Evolutionary conservation across 768 basidiomycete genomes (phyloP).

Genomic region (Suillus plorans): DNA sequence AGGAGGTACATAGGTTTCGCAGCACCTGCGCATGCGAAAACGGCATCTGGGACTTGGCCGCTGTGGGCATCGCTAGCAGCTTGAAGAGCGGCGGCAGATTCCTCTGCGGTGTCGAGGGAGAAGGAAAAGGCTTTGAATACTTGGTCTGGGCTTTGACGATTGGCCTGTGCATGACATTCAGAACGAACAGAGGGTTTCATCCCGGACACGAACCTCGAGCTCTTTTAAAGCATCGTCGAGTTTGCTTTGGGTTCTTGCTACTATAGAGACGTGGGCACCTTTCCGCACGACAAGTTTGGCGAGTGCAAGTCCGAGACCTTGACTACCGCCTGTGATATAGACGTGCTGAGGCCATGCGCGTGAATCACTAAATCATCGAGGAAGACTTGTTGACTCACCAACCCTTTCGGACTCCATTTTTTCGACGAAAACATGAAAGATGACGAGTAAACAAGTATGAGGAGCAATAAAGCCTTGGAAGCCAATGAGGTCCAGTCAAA

Average conservation of each 20-base stretch:
- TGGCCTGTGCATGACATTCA: constrained; percentile 36
- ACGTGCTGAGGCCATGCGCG: constrained; percentile 56
- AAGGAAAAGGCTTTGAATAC: constrained; percentile 65
- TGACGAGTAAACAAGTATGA: constrained; percentile 1
- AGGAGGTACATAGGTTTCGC: constrained; percentile 73
- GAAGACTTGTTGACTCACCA: constrained; percentile 1
- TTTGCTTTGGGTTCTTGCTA: constrained; percentile 70
- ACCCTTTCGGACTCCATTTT: constrained; percentile 28
- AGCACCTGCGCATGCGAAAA: constrained; percentile 80
- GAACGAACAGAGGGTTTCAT: background rate
- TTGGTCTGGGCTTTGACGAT: constrained; percentile 56
- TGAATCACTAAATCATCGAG: background rate
- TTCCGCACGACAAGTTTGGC: constrained; percentile 61
- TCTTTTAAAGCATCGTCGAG: constrained; percentile 58
- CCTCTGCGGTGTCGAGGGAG: constrained; percentile 51
- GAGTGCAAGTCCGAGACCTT: constrained; percentile 77
- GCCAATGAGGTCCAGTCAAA: constrained; percentile 1
- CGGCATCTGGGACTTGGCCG: constrained; percentile 66
- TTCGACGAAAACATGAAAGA: constrained; percentile 22
- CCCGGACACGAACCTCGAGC: constrained; percentile 60
- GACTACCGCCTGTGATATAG: constrained; percentile 83
- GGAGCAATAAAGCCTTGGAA: background rate
- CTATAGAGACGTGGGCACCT: constrained; percentile 85
- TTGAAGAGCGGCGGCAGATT: constrained; percentile 61
- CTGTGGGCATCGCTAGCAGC: constrained; percentile 54